A percentile compares a stretch with the other conserved stretches of the same genome.
Conservation (phyloP, 768 basidiomycete genomes). For the Trametes punicea region DNA sequence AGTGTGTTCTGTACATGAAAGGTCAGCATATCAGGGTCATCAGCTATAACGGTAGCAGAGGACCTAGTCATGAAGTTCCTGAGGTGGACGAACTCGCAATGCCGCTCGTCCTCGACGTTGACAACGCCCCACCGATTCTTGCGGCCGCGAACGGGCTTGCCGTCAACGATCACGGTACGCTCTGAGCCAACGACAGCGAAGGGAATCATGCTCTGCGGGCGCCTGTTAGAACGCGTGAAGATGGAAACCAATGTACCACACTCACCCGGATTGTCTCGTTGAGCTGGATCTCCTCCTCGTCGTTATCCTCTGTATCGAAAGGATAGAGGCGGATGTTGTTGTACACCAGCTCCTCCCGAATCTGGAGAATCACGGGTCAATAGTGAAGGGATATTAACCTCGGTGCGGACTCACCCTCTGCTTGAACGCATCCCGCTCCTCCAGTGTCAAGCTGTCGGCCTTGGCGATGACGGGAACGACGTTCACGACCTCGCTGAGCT, state of each 20-base stretch:
- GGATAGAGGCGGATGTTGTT: constrained; percentile 95
- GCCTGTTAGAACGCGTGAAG: background rate
- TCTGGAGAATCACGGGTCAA: constrained; percentile 42
- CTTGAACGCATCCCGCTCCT: constrained; percentile 94
- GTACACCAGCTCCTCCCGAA: constrained; percentile 87
- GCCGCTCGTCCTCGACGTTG: constrained; percentile 93
- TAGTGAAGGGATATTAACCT: background rate
- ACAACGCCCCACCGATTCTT: constrained; percentile 99
- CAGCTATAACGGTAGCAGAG: constrained; percentile 22
- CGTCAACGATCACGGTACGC: constrained; percentile 91
- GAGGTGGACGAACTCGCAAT: constrained; percentile 98
- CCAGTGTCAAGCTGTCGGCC: constrained; percentile 88
- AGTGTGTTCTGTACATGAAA: constrained; percentile 65
- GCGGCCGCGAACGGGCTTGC: constrained; percentile 90
- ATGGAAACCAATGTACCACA: constrained; percentile 8
- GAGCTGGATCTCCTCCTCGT: constrained; percentile 86
- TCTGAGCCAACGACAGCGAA: constrained; percentile 99
- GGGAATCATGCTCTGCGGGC: constrained; percentile 79
- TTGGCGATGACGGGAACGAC: constrained; percentile 99
- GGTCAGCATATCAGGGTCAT: background rate
- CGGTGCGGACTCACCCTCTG: constrained; percentile 60
- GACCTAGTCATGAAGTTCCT: constrained; percentile 94
- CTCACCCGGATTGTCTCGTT: constrained; percentile 88
- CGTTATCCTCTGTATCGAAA: constrained; percentile 94
- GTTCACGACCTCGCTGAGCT: constrained; percentile 97